A percentile compares a stretch with the other conserved stretches of the same genome.
Conservation (phyloP, 2,329 filamentous ascomycete species). For the Sporothrix inflata region DNA sequence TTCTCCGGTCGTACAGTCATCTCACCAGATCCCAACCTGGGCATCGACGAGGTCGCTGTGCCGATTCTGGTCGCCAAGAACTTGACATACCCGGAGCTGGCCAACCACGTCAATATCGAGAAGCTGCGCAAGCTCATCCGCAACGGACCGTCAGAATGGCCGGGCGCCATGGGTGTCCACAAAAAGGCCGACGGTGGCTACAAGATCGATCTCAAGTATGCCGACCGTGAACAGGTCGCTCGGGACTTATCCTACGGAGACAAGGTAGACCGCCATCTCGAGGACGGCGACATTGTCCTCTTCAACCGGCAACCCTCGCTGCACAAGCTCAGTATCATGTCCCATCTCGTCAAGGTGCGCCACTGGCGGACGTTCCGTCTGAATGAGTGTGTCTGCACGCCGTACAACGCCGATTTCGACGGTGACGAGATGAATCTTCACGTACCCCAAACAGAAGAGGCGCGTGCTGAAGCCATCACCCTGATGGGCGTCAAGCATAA, state of each 20-base stretch:
- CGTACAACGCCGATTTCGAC: constrained; percentile 99
- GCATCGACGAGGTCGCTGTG: constrained; percentile 91
- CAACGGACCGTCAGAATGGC: constrained; percentile 78
- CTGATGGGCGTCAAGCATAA: constrained; percentile 99
- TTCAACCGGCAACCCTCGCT: constrained; percentile 98
- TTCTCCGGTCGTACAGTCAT: constrained; percentile 98
- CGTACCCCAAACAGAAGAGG: constrained; percentile 96
- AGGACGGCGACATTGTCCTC: constrained; percentile 92
- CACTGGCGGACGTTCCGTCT: constrained; percentile 95
- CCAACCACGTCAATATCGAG: constrained; percentile 80
- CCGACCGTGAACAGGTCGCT: constrained; percentile 71
- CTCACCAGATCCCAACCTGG: constrained; percentile 91
- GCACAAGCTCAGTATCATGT: constrained; percentile 98
- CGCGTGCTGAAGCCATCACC: constrained; percentile 89
- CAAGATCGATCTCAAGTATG: constrained; percentile 76
- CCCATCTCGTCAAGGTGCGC: constrained; percentile 88
- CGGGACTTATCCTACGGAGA: constrained; percentile 79
- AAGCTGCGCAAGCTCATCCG: constrained; percentile 75
- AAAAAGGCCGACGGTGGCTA: constrained; percentile 67
- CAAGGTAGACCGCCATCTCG: constrained; percentile 89
- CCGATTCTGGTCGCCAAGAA: constrained; percentile 93
- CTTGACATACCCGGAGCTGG: constrained; percentile 90
- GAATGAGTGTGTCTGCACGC: constrained; percentile 97
- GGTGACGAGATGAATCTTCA: constrained; percentile 99
- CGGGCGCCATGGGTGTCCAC: constrained; percentile 64